Base-by-base conservation (phyloP, 2,329 filamentous ascomycete species). In the Aspergillus amoenus region DNA sequence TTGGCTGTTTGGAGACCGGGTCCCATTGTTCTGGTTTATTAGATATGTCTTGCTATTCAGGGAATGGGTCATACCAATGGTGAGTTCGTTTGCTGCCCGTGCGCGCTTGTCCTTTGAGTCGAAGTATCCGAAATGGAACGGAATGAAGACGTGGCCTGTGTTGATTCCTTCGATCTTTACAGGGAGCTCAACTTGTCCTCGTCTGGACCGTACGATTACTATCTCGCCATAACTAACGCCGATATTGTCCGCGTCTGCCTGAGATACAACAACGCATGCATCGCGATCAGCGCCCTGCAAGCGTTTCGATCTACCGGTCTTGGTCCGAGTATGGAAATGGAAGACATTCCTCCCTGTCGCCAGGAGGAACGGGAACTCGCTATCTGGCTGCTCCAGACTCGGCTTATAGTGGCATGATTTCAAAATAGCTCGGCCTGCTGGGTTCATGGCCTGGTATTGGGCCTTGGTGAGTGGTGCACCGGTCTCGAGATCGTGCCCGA, bases 61-160 rank as follows among this genome's bases (percentile, higher is more conserved):
- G 3, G 21, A 3, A 21, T 21, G 21, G 21, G 21, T 21, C 21
- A 21, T 21, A 74, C 72, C 67, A 27, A 66, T 64, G 11, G 74
- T 76, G 11, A 76, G 62, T 54, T 76, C 73, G 59, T 75, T 75
- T 0, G 72, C 73, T 7, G 73, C 73, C 17, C 69, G 56, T 2
- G 72, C 67, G 34, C 67, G 44, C 6, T 65, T 69, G 45, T 70
- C 70, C n/a, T 67, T 64, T 61, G 50, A 45, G 21, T 76, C 73
- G 44, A 64, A 76, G 49, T 75, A 75, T 7, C 72, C 72, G 61
- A 72, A 75, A 50, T 76, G 73, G 45, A 76, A 76, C 3, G 73
- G 73, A n/a, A 75, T 71, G 47, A 76, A 76, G 5, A 69, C 66
- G 47, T 75, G 70, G 2, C 72, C 71, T 18, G 64, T 37, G 11